Evolutionary conservation across 768 basidiomycete genomes (phyloP).

Genomic region (Pulveroboletus sp.): DNA sequence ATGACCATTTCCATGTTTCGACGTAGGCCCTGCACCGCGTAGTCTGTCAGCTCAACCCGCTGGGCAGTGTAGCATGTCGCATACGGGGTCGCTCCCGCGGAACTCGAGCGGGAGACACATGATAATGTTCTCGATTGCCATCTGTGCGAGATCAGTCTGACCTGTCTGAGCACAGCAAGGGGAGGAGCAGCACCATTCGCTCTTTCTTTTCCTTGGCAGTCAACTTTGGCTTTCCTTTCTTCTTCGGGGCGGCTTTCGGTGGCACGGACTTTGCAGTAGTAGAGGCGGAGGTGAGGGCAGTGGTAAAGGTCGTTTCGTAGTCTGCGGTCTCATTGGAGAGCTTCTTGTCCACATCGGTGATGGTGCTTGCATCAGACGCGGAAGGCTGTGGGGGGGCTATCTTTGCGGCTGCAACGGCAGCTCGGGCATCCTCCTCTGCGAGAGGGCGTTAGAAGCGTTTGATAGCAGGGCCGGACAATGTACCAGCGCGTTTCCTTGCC

Average conservation of each 20-base stretch:
- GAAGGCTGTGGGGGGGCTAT: constrained; percentile 32
- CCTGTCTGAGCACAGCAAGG: no score
- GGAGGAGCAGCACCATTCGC: constrained; percentile 48
- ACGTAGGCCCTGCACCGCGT: constrained; percentile 53
- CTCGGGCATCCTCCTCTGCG: constrained; percentile 54
- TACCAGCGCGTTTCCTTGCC: constrained; percentile 60
- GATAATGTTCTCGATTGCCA: constrained; percentile 67
- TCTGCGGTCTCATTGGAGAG: constrained; percentile 27
- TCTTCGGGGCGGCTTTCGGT: constrained; percentile 39
- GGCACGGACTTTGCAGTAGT: constrained; percentile 35
- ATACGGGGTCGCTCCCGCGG: constrained; percentile 79
- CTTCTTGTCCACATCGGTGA: constrained; percentile 29
- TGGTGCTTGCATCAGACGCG: constrained; percentile 5
- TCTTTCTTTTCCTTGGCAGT: constrained; percentile 82
- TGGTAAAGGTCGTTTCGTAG: constrained; percentile 34
- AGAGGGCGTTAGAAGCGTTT: background rate
- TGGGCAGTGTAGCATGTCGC: constrained; percentile 23
- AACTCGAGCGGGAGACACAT: constrained; percentile 83
- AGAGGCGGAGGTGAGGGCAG: constrained; percentile 25
- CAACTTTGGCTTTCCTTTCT: constrained; percentile 63
- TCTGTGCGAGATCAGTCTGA: constrained; percentile 25
- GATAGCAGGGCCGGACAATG: constrained; percentile 1
- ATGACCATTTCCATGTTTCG: constrained; percentile 79
- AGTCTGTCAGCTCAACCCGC: background rate
- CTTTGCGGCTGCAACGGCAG: constrained; percentile 51